Percentiles rank a stretch among this genome's conserved stretches.
phyloP scores from a whole-genome alignment of 148 eudicot species.

The Linanthus parryae region DNA sequence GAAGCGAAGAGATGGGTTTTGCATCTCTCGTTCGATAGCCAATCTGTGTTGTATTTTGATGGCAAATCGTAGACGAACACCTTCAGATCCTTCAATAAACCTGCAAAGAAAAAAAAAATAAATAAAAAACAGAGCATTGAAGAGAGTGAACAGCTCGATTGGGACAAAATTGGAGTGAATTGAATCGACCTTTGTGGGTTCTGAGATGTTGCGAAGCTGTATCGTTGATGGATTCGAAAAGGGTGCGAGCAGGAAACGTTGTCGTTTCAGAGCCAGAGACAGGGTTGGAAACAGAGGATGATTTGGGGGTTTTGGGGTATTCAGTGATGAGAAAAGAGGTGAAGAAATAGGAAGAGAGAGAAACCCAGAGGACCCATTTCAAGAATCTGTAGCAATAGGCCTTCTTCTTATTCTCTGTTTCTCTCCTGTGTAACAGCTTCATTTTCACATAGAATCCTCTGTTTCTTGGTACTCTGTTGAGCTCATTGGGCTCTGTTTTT shows the following conservation, averaged over 20 bases:
- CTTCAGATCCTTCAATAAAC: conserved; percentile 35
- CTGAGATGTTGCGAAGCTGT: conserved; percentile 8
- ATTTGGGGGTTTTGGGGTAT: conserved; percentile 5
- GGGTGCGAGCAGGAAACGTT: conserved; percentile 27
- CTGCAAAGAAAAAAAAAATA: no score
- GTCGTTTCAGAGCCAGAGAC: conserved; percentile 9
- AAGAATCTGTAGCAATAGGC: conserved; percentile 29
- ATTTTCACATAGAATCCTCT: conserved; percentile 27
- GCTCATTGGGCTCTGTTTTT: conserved; percentile 12
- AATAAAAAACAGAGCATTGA: no score
- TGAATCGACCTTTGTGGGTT: not conserved
- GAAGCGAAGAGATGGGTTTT: conserved; percentile 69
- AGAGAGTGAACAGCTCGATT: no score
- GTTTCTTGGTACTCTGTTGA: conserved; percentile 17
- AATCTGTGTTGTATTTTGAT: conserved; percentile 47
- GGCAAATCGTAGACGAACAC: conserved; percentile 70
- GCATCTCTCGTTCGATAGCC: conserved; percentile 57
- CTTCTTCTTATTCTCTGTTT: conserved; percentile 11
- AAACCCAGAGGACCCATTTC: conserved; percentile 45
- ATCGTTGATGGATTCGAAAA: conserved; percentile 26
- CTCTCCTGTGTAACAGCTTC: no score
- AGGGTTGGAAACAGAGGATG: conserved; percentile 14
- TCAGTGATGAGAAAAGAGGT: conserved; percentile 27
- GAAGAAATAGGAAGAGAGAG: conserved; percentile 33
- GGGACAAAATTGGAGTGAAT: not conserved